Evolutionary conservation across 768 basidiomycete species (phyloP).

Genomic region (Cystofilobasidium bisporidii): DNA sequence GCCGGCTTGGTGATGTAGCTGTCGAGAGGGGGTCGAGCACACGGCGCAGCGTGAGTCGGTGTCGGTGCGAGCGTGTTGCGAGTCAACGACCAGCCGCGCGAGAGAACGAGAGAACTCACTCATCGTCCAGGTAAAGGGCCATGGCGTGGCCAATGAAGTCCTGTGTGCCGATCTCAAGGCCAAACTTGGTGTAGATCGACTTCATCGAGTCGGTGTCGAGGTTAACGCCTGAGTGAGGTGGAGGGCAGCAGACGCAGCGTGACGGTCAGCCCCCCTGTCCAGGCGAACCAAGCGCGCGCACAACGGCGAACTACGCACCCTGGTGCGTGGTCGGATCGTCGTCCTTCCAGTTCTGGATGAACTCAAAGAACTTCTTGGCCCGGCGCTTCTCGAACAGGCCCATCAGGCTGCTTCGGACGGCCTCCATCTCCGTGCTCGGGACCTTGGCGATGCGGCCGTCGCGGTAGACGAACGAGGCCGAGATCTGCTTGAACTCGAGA

Average conservation of each 20-base stretch:
- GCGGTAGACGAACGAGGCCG: slow-evolving; percentile 93
- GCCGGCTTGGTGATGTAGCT: slow-evolving; percentile 92
- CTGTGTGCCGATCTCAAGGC: slow-evolving; percentile 90
- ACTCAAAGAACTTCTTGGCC: slow-evolving; percentile 97
- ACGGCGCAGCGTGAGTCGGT: not conserved
- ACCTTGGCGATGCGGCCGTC: slow-evolving; percentile 97
- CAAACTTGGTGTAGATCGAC: slow-evolving; percentile 90
- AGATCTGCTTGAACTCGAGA: slow-evolving; percentile 99
- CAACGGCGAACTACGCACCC: slow-evolving; percentile 60
- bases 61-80: too few species aligned
- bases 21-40: slow-evolving; percentile 6
- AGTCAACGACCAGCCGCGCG: too few species aligned
- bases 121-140: slow-evolving; percentile 95
- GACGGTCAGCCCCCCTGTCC: not conserved
- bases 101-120: slow-evolving; percentile 54
- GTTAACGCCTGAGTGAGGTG: slow-evolving; percentile 55
- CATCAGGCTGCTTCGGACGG: slow-evolving; percentile 88
- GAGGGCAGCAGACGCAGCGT: not conserved
- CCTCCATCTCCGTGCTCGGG: slow-evolving; percentile 94
- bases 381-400: slow-evolving; percentile 98
- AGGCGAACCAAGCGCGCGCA: too few species aligned
- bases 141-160: slow-evolving; percentile 99
- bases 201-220: slow-evolving; percentile 89
- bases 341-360: slow-evolving; percentile 89
- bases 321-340: slow-evolving; percentile 93